Percentiles rank a stretch among this genome's conserved stretches.
phyloP scores from a whole-genome alignment of 2,329 filamentous ascomycete genomes.

The Aulographum hederae region DNA sequence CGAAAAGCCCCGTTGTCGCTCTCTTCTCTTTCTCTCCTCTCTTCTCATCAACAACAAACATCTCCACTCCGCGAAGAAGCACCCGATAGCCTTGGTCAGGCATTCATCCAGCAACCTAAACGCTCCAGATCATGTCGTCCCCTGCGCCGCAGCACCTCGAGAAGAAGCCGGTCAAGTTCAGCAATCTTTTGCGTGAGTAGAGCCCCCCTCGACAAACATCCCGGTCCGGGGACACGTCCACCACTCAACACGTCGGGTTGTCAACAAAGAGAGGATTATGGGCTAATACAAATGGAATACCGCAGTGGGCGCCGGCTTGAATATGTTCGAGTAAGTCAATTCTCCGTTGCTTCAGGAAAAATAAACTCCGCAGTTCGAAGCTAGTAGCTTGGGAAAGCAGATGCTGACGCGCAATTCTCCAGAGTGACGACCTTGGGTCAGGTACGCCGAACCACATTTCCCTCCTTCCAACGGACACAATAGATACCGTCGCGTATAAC shows the following conservation, averaged over 20 bases:
- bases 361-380: slow-evolving; percentile 1
- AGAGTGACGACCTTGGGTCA: slow-evolving; percentile 52
- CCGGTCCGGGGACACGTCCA: no score
- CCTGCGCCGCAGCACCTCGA: slow-evolving; percentile 46
- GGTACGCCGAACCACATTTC: slow-evolving; percentile 23
- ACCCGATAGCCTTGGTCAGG: slow-evolving; percentile 95
- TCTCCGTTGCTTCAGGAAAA: no score
- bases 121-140: slow-evolving; percentile 32
- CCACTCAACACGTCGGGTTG: no score
- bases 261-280: slow-evolving; percentile 5
- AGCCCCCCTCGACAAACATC: no score
- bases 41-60: slow-evolving; percentile 2
- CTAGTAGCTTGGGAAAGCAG: neutral
- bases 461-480: no score
- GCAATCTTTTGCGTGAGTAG: slow-evolving; percentile 65
- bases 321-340: slow-evolving; percentile 77
- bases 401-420: slow-evolving; percentile 6
- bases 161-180: slow-evolving; percentile 99
- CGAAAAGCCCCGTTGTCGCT: no score
- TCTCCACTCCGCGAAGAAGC: slow-evolving; percentile 63
- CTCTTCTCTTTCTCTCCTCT: neutral
- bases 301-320: slow-evolving; percentile 76
- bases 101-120: slow-evolving; percentile 33
- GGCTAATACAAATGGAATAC: slow-evolving; percentile 2
- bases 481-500: neutral